phyloP scores from a whole-genome alignment of 495 filamentous ascomycete genomes.

The Rusavskia elegans region DNA sequence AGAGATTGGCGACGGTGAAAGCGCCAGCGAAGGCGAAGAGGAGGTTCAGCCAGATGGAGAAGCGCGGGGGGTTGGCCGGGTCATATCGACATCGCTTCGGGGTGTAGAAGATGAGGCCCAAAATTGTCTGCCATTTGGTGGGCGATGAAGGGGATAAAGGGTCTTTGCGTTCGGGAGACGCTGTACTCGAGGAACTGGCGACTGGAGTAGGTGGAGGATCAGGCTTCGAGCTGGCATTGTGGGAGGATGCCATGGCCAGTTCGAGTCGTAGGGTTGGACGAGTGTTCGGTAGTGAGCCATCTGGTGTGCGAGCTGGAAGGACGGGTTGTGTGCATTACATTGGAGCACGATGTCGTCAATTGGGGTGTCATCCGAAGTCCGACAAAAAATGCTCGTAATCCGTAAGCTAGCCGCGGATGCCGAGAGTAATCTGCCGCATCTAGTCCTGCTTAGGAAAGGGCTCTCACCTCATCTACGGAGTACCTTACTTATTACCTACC shows the following conservation, averaged over 20 bases:
- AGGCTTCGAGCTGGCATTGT: neutral
- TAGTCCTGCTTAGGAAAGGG: too few relatives aligned
- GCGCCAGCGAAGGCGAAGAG: slow-evolving; percentile 38
- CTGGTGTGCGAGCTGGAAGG: neutral
- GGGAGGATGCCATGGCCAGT: slow-evolving; percentile 1
- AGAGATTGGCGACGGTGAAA: slow-evolving; percentile 54
- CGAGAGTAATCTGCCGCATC: too few relatives aligned
- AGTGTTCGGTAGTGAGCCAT: neutral
- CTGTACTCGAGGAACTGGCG: neutral
- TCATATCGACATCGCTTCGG: slow-evolving; percentile 42
- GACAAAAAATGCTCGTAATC: too few relatives aligned
- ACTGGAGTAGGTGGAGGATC: neutral
- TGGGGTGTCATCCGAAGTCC: neutral
- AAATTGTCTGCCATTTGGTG: slow-evolving; percentile 11
- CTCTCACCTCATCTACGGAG: too few relatives aligned
- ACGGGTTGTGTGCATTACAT: neutral
- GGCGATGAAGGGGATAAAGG: neutral
- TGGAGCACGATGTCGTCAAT: neutral
- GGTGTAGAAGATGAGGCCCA: slow-evolving; percentile 30
- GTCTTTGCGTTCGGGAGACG: neutral
- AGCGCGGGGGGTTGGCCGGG: slow-evolving; percentile 34
- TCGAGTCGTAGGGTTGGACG: neutral
- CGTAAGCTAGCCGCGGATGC: too few relatives aligned
- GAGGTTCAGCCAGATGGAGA: slow-evolving; percentile 42
- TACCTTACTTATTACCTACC: too few relatives aligned